phyloP scores from a whole-genome alignment of 2,329 filamentous ascomycete genomes.

The Xylariomycetidae sp. region DNA sequence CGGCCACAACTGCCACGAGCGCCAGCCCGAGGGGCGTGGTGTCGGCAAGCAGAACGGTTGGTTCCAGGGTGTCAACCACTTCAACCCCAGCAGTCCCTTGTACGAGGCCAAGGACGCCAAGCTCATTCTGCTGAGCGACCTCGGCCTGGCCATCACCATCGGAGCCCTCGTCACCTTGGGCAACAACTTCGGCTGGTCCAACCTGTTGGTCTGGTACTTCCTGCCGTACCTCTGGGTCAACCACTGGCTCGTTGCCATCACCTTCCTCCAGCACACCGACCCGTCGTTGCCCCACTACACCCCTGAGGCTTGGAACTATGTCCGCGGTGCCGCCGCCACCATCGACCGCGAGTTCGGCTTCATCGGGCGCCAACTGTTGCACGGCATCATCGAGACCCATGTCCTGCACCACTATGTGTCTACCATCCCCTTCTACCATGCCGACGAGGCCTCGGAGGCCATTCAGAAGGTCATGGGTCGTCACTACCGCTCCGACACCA shows the following conservation, averaged over 20 bases:
- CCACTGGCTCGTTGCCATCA: constrained; percentile 98
- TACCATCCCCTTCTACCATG: constrained; percentile 94
- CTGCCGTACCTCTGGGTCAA: constrained; percentile 96
- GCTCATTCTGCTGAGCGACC: constrained; percentile 77
- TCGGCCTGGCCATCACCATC: constrained; percentile 64
- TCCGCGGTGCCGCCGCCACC: constrained; percentile 87
- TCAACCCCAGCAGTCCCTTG: constrained; percentile 78
- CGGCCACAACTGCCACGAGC: constrained; percentile 90
- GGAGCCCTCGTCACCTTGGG: constrained; percentile 62
- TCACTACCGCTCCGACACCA: constrained; percentile 83
- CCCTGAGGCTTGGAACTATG: constrained; percentile 81
- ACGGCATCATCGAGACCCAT: constrained; percentile 97
- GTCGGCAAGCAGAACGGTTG: constrained; percentile 85
- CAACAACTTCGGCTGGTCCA: constrained; percentile 74
- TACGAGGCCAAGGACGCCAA: constrained; percentile 89
- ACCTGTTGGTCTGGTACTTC: constrained; percentile 92
- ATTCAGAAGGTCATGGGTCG: constrained; percentile 93
- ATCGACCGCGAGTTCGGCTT: constrained; percentile 98
- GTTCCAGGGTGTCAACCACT: constrained; percentile 86
- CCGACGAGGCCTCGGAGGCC: constrained; percentile 87
- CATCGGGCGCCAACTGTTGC: constrained; percentile 81
- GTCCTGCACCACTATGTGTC: constrained; percentile 97
- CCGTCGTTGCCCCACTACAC: constrained; percentile 90
- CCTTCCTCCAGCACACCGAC: constrained; percentile 95
- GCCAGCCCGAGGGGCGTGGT: constrained; percentile 87